A percentile compares a stretch with the other conserved stretches of the same genome.
These are phyloP conservation scores for Lasiodiplodia theobromae DNA, from an alignment of 2,329 filamentous ascomycete species.

Conservation along the genomic window DNA sequence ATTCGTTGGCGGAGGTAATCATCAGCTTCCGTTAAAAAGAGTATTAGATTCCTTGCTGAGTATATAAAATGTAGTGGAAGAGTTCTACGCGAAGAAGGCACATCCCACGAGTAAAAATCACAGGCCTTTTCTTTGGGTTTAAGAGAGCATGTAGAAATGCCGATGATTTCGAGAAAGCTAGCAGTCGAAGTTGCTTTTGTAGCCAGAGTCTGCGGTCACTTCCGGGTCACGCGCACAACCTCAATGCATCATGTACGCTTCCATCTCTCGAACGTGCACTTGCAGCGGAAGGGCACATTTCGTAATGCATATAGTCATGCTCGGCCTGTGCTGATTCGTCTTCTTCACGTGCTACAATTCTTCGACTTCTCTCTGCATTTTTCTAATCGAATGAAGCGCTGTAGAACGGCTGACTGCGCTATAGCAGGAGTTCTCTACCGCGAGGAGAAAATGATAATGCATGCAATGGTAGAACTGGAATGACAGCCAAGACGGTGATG, in stretches of 20 bases:
- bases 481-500: too few relatives aligned
- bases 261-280: background rate
- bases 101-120: too few relatives aligned
- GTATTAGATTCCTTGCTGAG: accelerated
- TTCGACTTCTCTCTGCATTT: background rate
- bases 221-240: background rate
- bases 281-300: background rate
- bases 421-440: background rate
- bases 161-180: background rate
- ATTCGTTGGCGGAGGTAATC: accelerated
- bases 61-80: too few relatives aligned
- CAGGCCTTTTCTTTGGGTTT: too few relatives aligned
- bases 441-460: background rate
- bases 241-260: background rate
- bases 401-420: background rate
- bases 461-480: too few relatives aligned
- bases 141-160: background rate
- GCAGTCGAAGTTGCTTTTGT: background rate
- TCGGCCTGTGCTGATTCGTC: background rate
- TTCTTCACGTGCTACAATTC: background rate
- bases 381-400: background rate
- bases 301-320: background rate
- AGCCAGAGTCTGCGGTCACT: background rate
- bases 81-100: too few relatives aligned
- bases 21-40: too few relatives aligned